Conservation (phyloP, 192 early-diverging fungal genomes). For the Physocladia obscura region DNA sequence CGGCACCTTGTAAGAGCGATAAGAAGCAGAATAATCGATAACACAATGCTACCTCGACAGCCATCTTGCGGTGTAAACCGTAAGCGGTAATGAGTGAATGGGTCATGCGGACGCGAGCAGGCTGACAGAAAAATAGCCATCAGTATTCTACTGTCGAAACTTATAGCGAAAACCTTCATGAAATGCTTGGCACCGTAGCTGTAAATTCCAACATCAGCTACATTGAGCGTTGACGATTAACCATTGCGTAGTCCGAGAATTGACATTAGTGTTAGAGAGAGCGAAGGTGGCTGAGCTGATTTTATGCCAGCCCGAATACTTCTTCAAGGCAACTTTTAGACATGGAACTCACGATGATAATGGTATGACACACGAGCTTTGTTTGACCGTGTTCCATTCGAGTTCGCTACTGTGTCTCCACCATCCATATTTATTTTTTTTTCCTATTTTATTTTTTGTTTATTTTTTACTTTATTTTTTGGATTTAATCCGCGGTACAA, state of each 20-base stretch:
- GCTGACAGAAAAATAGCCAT: slow-evolving; percentile 46
- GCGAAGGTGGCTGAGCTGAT: background rate
- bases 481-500: no score
- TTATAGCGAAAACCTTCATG: slow-evolving; percentile 48
- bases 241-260: no score
- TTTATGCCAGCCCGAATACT: background rate
- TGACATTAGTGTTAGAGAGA: background rate
- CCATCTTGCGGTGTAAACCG: slow-evolving; percentile 88
- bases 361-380: slow-evolving; percentile 42
- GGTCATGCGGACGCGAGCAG: slow-evolving; percentile 88
- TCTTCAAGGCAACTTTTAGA: background rate
- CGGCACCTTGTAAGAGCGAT: slow-evolving; percentile 58
- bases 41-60: slow-evolving; percentile 55
- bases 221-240: background rate
- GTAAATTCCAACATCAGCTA: slow-evolving; percentile 58
- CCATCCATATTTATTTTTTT: background rate
- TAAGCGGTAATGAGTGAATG: slow-evolving; percentile 92
- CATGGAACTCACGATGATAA: slow-evolving; percentile 39
- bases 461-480: no score
- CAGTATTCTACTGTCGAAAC: background rate
- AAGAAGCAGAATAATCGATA: background rate
- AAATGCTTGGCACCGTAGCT: slow-evolving; percentile 56
- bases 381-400: slow-evolving; percentile 20
- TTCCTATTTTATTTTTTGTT: no score
- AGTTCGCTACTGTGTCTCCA: slow-evolving; percentile 8